phyloP scores from a whole-genome alignment of 1,284 basidiomycete genomes.

The Trichosporon ovoides region DNA sequence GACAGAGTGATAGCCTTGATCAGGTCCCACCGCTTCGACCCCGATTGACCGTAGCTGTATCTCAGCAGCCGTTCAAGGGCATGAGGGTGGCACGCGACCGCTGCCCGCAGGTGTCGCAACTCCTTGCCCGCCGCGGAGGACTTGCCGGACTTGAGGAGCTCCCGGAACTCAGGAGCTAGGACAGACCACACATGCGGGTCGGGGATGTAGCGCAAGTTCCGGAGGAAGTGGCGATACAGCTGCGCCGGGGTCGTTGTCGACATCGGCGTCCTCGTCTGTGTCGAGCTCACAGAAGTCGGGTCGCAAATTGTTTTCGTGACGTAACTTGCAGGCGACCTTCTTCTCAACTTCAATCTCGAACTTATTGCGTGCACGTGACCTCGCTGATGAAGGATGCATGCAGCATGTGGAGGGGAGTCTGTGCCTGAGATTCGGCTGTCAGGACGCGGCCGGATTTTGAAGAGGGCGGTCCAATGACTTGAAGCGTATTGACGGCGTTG shows the following conservation, averaged over 20 bases:
- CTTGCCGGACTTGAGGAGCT: neutral
- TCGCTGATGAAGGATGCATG: no score
- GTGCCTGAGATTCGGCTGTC: no score
- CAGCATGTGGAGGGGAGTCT: no score
- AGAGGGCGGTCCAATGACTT: neutral
- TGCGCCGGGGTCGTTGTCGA: neutral
- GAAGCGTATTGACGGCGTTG: no score
- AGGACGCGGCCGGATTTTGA: neutral
- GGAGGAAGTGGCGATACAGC: slow-evolving; percentile 31
- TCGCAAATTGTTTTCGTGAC: neutral
- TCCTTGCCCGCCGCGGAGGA: slow-evolving; percentile 16
- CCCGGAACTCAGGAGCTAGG: slow-evolving; percentile 23
- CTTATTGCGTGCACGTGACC: no score
- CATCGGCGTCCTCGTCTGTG: neutral
- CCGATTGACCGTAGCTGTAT: slow-evolving; percentile 3
- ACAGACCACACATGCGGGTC: slow-evolving; percentile 41
- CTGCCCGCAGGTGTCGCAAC: slow-evolving; percentile 28
- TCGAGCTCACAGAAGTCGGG: neutral
- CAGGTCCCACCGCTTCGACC: slow-evolving; percentile 11
- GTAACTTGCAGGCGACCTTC: no score
- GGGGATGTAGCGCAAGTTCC: slow-evolving; percentile 31
- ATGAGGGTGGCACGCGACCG: slow-evolving; percentile 39
- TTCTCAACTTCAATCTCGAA: no score
- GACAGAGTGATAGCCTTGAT: slow-evolving; percentile 21
- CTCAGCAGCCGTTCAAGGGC: slow-evolving; percentile 29